Evolutionary conservation across 1,284 basidiomycete genomes (phyloP), one percentile per base, ranked within the genome.

Genomic region (Cutaneotrichosporon arboriforme): DNA sequence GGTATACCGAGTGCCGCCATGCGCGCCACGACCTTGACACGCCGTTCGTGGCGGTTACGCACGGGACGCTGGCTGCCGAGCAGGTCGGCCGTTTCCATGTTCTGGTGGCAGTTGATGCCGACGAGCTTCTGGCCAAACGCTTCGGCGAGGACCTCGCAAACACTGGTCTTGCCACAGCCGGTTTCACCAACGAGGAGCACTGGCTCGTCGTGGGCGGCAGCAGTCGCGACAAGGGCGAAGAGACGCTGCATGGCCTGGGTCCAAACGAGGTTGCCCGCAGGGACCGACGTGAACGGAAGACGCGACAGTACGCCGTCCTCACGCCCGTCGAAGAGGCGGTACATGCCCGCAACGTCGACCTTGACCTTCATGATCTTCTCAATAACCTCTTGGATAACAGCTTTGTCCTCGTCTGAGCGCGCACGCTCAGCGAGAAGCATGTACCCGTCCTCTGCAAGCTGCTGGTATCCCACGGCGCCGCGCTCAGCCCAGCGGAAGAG

Each of bases 161-260:
- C 88, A 0, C 92, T 94, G 0, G 96, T 99, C 77, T 99, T 99
- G 8, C 96, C 96, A 3, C 88, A 88, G 22, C 96, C 96, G 0
- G 96, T 98, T 75, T 98, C 94, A 1, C 96, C 96, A 14, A 99
- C 94, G n/a, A 99, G 81, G 4, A 99, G 80, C 18, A 98, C 87
- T 0, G 96, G 96, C 69, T 99, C 96, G 66, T 97, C 87, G 75
- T 88, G 90, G 33, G 83, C 83, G 43, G 97, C 75, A 1, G 90
- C 91, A 9, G 87, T 83, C 4, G 86, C 83, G 17, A 94, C 83
- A 9, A 99, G 80, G 26, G 85, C 80, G 70, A 92, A 93, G 4
- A 98, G 79, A 18, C 94, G 83, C 64, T 87, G 87, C 89, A 97
- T 96, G 0, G 93, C 90, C 26, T 78, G 80, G 0, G 96, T 98